Evolutionary conservation across 345 rosid genomes (phyloP).

Genomic region (Eucalyptus decipiens): DNA sequence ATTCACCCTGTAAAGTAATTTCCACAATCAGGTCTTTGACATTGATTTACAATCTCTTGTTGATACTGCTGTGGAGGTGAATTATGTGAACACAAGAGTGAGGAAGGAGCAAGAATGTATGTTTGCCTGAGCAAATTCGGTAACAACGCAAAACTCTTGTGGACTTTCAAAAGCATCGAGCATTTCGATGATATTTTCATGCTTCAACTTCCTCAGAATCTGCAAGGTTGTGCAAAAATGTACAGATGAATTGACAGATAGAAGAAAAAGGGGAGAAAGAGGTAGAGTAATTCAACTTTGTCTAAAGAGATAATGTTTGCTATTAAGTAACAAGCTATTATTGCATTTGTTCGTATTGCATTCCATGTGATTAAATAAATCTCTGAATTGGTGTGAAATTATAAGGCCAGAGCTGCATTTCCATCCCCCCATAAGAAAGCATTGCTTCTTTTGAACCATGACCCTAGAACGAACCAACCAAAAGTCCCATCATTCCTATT

Average conservation of each 20-base stretch:
- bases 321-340: neutral
- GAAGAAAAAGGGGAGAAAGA: neutral
- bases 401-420: neutral
- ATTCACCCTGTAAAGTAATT: slow-evolving; percentile 53
- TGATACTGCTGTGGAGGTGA: neutral
- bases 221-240: slow-evolving; percentile 5
- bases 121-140: slow-evolving; percentile 90
- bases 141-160: slow-evolving; percentile 93
- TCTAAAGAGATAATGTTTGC: neutral
- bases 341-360: neutral
- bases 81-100: neutral
- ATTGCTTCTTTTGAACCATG: neutral
- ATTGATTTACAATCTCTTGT: neutral
- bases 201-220: slow-evolving; percentile 93
- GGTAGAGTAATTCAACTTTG: neutral
- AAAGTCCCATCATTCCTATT: neutral
- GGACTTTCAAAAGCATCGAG: slow-evolving; percentile 94
- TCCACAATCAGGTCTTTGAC: neutral
- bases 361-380: neutral
- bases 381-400: neutral
- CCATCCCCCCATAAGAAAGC: neutral
- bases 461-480: neutral
- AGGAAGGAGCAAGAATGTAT: neutral
- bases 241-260: neutral
- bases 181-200: slow-evolving; percentile 90